A percentile compares a stretch with the other conserved stretches of the same genome.
Conservation (phyloP, 1,284 basidiomycete species). For the Cutaneotrichosporon spelunceum region DNA sequence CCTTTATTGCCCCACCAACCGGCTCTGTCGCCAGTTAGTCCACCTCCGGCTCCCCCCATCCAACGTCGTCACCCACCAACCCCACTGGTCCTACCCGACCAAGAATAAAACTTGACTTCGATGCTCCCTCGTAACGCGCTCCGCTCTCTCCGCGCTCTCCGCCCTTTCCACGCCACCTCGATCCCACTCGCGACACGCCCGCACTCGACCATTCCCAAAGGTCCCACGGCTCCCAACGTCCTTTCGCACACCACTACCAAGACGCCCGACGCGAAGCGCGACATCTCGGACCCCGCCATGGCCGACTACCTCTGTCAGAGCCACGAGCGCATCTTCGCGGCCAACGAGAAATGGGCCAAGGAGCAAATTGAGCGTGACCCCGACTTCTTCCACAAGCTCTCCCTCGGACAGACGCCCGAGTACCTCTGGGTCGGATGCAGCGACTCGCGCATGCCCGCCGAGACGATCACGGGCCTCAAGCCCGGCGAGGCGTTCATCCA, state of each 20-base stretch:
- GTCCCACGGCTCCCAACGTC: too few species aligned
- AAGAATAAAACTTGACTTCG: background rate
- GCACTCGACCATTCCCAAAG: too few species aligned
- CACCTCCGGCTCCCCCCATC: background rate
- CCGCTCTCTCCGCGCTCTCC: too few species aligned
- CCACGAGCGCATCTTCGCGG: conserved; percentile 18
- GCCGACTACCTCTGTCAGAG: conserved; percentile 5
- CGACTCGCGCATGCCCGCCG: conserved; percentile 26
- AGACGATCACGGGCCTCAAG: conserved; percentile 23
- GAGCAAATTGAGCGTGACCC: conserved; percentile 17
- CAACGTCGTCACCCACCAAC: too few species aligned
- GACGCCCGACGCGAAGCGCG: background rate
- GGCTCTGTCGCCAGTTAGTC: too few species aligned
- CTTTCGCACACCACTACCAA: background rate
- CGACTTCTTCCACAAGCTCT: conserved; percentile 20
- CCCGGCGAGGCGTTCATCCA: conserved; percentile 28
- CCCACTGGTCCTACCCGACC: too few species aligned
- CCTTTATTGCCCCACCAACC: too few species aligned
- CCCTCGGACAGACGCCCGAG: conserved; percentile 21
- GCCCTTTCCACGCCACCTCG: too few species aligned
- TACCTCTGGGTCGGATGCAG: conserved; percentile 26
- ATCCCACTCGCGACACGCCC: too few species aligned
- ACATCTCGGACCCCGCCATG: background rate
- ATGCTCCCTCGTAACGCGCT: too few species aligned
- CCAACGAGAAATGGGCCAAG: conserved; percentile 19